Percentiles rank a stretch among this genome's conserved stretches.
These are phyloP conservation scores for Sodiomyces alkalinus DNA, from an alignment of 2,329 filamentous ascomycete species.

Conservation along the genomic window DNA sequence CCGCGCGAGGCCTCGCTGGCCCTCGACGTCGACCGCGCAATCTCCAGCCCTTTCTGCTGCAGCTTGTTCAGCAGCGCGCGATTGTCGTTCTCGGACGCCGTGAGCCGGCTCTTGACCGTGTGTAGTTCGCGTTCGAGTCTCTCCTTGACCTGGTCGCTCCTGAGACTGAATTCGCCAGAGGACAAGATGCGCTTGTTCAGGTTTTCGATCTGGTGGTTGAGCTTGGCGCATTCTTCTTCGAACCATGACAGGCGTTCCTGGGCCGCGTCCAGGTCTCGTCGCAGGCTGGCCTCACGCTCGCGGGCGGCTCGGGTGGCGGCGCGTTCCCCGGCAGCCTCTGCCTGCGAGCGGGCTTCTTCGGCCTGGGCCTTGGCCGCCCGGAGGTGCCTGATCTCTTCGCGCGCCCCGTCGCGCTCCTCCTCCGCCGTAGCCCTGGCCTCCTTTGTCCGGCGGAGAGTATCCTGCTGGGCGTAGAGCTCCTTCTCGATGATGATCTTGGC, in stretches of 20 bases:
- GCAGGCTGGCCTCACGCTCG: constrained; percentile 64
- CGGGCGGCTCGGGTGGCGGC: constrained; percentile 63
- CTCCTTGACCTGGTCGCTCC: constrained; percentile 89
- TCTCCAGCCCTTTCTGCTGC: constrained; percentile 92
- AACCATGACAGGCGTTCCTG: constrained; percentile 63
- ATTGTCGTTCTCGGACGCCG: constrained; percentile 93
- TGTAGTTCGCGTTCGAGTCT: constrained; percentile 80
- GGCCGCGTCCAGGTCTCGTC: constrained; percentile 67
- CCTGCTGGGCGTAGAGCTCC: constrained; percentile 90
- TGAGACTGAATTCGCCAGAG: constrained; percentile 76
- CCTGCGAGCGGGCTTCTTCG: constrained; percentile 72
- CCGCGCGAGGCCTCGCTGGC: constrained; percentile 71
- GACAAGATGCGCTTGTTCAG: constrained; percentile 78
- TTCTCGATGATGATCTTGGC: constrained; percentile 97
- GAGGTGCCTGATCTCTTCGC: constrained; percentile 68
- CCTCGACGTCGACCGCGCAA: constrained; percentile 76
- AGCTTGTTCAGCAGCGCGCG: constrained; percentile 90
- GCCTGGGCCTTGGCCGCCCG: constrained; percentile 71
- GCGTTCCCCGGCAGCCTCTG: constrained; percentile 67
- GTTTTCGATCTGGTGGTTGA: constrained; percentile 69
- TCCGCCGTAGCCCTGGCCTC: constrained; percentile 71
- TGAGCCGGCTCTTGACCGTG: constrained; percentile 76
- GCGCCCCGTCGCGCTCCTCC: constrained; percentile 76
- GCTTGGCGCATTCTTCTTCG: constrained; percentile 61
- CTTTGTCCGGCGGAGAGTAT: constrained; percentile 71